phyloP scores from a whole-genome alignment of 2,329 filamentous ascomycete genomes.

The Dactylellina cionopaga region DNA sequence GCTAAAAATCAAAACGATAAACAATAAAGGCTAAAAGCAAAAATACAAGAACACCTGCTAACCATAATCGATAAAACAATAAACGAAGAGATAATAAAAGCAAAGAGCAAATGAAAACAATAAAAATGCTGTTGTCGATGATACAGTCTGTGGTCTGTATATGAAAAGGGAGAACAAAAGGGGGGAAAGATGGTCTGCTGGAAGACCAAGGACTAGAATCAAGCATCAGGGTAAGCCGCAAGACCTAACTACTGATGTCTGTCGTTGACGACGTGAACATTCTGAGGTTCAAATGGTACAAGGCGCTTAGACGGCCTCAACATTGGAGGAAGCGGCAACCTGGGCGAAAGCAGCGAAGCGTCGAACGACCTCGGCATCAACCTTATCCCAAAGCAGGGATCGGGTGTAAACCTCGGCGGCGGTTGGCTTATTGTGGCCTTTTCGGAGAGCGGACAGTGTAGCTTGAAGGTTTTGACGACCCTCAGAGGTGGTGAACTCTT shows the following conservation, averaged over 20 bases:
- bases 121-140: slow-evolving; percentile 24
- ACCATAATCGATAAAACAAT: slow-evolving; percentile 9
- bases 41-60: slow-evolving; percentile 41
- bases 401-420: slow-evolving; percentile 91
- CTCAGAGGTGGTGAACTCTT: slow-evolving; percentile 68
- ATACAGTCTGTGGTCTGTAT: slow-evolving; percentile 54
- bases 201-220: slow-evolving; percentile 10
- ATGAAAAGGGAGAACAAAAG: too few species aligned
- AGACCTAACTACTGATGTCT: slow-evolving; percentile 29
- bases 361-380: slow-evolving; percentile 87
- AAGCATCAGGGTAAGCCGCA: slow-evolving; percentile 26
- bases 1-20: slow-evolving; percentile 46
- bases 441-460: slow-evolving; percentile 81
- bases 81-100: slow-evolving; percentile 8
- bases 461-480: slow-evolving; percentile 80
- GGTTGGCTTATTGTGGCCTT: slow-evolving; percentile 72
- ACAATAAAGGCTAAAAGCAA: too few species aligned
- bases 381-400: slow-evolving; percentile 91
- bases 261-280: slow-evolving; percentile 38
- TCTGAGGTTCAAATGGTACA: slow-evolving; percentile 22
- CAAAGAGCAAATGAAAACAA: slow-evolving; percentile 25
- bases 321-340: slow-evolving; percentile 53
- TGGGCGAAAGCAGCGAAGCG: slow-evolving; percentile 73
- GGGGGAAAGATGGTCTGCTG: not conserved
- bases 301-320: slow-evolving; percentile 36